phyloP scores from a whole-genome alignment of 1,284 basidiomycete species.

The Tylopilus sp. region DNA sequence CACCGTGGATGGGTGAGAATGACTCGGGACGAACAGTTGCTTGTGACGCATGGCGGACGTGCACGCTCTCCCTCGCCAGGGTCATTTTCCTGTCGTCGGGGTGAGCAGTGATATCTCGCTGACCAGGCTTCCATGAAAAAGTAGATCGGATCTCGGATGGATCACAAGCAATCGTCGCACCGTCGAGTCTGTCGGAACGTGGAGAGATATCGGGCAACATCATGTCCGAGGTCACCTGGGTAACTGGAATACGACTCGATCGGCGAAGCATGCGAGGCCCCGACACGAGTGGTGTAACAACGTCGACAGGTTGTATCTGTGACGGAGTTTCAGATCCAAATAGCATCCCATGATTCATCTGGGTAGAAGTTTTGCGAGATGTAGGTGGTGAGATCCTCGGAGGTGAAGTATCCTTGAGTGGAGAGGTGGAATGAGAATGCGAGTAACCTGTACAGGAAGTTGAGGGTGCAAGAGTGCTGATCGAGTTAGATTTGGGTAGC shows the following conservation, averaged over 20 bases:
- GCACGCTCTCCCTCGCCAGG: constrained; percentile 13
- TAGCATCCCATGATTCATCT: constrained; percentile 7
- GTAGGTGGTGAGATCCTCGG: constrained; percentile 23
- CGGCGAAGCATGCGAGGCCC: constrained; percentile 26
- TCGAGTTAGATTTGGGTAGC: constrained; percentile 27
- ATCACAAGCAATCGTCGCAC: constrained; percentile 10
- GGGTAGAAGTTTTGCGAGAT: constrained; percentile 17
- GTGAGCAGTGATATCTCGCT: constrained; percentile 17
- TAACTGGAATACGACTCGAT: constrained; percentile 15
- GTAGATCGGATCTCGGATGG: constrained; percentile 22
- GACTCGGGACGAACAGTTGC: constrained; percentile 3
- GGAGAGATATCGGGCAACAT: constrained; percentile 5
- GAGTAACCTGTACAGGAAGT: constrained; percentile 16
- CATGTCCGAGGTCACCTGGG: constrained; percentile 7
- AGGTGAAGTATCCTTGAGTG: constrained; percentile 10
- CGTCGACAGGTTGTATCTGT: constrained; percentile 14
- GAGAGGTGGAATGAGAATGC: constrained; percentile 17
- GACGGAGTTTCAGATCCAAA: constrained; percentile 10
- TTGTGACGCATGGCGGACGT: constrained; percentile 9
- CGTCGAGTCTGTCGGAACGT: constrained; percentile 5
- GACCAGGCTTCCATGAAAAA: constrained; percentile 8
- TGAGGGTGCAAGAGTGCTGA: constrained; percentile 27
- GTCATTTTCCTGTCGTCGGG: constrained; percentile 9
- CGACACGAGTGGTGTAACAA: constrained; percentile 2
- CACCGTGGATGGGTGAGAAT: constrained; percentile 3